phyloP scores from a whole-genome alignment of 192 early-diverging fungal species.

The Tieghemiomyces parasiticus region DNA sequence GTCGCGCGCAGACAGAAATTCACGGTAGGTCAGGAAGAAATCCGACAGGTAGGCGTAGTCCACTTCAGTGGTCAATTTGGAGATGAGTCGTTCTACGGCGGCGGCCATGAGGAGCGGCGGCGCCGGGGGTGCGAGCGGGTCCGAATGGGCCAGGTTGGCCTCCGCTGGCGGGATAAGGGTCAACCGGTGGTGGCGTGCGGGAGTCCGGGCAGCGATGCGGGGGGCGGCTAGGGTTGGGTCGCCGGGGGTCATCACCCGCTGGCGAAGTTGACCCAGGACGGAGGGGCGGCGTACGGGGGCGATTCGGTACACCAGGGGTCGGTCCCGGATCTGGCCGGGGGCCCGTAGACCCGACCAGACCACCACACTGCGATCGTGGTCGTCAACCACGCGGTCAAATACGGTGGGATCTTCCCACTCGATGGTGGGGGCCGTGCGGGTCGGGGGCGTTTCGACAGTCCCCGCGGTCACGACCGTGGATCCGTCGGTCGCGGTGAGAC shows the following conservation, averaged over 20 bases:
- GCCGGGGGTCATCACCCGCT: background rate
- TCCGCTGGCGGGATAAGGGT: constrained; percentile 5
- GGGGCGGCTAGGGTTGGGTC: too few species aligned
- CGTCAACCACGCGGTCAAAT: background rate
- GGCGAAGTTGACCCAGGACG: background rate
- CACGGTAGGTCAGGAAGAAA: constrained; percentile 38
- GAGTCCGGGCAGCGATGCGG: too few species aligned
- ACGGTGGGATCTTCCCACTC: constrained; percentile 1
- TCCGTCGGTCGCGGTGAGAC: too few species aligned
- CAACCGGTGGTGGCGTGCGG: constrained; percentile 1
- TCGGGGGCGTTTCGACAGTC: background rate
- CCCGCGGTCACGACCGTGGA: too few species aligned
- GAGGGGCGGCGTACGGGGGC: background rate
- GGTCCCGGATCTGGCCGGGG: background rate
- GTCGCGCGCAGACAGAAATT: constrained; percentile 32
- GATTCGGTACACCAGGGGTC: background rate
- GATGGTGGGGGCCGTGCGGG: background rate
- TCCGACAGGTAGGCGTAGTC: constrained; percentile 32
- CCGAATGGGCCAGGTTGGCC: too few species aligned
- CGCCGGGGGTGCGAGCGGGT: background rate
- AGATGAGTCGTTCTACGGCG: constrained; percentile 34
- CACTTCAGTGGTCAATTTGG: constrained; percentile 33
- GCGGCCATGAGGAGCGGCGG: constrained; percentile 25
- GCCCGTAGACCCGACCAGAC: constrained; percentile 1
- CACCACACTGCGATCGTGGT: background rate